phyloP scores from a whole-genome alignment of 2,329 filamentous ascomycete genomes.

The Aspergillus alliaceus region DNA sequence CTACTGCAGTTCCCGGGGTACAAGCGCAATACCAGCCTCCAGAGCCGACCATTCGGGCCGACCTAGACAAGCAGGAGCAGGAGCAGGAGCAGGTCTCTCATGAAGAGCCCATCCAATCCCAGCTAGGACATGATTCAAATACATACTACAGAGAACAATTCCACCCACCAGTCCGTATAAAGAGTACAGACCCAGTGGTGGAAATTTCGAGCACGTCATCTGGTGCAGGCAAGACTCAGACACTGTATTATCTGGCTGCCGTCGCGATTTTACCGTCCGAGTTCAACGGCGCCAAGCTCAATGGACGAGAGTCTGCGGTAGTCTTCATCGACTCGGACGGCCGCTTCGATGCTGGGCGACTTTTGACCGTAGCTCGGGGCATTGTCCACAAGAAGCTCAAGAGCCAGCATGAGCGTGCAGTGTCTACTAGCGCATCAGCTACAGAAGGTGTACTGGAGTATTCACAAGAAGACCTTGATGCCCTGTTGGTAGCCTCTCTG shows the following conservation, averaged over 20 bases:
- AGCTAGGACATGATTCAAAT: background rate
- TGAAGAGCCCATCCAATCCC: background rate
- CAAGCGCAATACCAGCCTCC: slow-evolving; percentile 7
- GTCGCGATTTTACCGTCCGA: slow-evolving; percentile 51
- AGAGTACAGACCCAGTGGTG: slow-evolving; percentile 40
- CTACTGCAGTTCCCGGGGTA: slow-evolving; percentile 1
- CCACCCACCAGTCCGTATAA: background rate
- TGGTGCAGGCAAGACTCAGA: slow-evolving; percentile 57
- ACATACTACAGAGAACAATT: background rate
- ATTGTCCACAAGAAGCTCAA: slow-evolving; percentile 20
- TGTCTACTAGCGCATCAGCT: background rate
- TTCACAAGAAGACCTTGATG: slow-evolving; percentile 16
- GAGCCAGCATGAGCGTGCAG: background rate
- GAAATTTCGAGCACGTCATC: slow-evolving; percentile 55
- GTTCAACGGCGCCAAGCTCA: slow-evolving; percentile 30
- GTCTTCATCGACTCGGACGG: slow-evolving; percentile 58
- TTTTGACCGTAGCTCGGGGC: slow-evolving; percentile 35
- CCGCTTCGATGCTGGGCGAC: slow-evolving; percentile 53
- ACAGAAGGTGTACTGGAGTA: background rate
- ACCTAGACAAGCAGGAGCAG: slow-evolving; percentile 8
- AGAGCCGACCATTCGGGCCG: slow-evolving; percentile 8
- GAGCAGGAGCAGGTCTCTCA: background rate
- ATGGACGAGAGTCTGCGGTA: slow-evolving; percentile 51
- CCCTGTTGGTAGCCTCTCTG: slow-evolving; percentile 43
- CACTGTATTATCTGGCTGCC: slow-evolving; percentile 58